Evolutionary conservation across 352 stramenopile genomes (phyloP), one percentile per base, ranked within the genome.

Genomic region (Globisporangium mamillatum): DNA sequence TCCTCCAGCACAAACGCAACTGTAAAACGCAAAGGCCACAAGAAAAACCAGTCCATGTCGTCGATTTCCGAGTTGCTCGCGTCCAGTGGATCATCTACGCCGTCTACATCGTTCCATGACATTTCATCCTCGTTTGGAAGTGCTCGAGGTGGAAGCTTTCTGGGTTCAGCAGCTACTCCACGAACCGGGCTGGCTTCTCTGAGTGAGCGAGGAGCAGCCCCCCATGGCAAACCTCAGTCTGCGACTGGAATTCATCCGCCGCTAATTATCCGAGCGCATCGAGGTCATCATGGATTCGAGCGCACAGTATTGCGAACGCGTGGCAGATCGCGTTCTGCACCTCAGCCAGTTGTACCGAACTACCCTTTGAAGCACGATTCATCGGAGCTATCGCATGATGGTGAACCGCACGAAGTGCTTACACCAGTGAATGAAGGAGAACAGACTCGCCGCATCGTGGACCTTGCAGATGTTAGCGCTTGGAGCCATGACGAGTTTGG

Each of bases 41-140:
- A 94, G 74, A 96, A 96, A 67, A 94, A 96, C 66, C 85, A 94
- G 64, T 94, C 86, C 3, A 93, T 96, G 84, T 96, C 88, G 46
- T 93, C 86, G 0, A 93, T 96, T 63, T 96, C 88, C 6, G 88
- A 96, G 64, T 63, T 96, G 56, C 68, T 96, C 24, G 75, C 88
- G 8, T 88, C 86, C 4, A 81, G 64, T 12, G 64, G 68, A 14
- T 68, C 68, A 20, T 57, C 68, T 4, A 71, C 63, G 3, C 67
- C 77, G 1, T 74, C 78, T 6, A 89, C 82, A 9, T 88, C 79
- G 7, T 94, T 92, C 46, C 84, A 91, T 55, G 84, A 92, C 55
- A 70, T 81, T 12, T 71, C 78, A 27, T 71, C 73, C 2, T 82
- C 80, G 27, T 83, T 79, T 4, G 75, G 71, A 14, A 60, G 54